A percentile compares a stretch with the other conserved stretches of the same genome.
Evolutionary conservation across 2,329 filamentous ascomycete species (phyloP).

Genomic region (Aspergillus terreus): DNA sequence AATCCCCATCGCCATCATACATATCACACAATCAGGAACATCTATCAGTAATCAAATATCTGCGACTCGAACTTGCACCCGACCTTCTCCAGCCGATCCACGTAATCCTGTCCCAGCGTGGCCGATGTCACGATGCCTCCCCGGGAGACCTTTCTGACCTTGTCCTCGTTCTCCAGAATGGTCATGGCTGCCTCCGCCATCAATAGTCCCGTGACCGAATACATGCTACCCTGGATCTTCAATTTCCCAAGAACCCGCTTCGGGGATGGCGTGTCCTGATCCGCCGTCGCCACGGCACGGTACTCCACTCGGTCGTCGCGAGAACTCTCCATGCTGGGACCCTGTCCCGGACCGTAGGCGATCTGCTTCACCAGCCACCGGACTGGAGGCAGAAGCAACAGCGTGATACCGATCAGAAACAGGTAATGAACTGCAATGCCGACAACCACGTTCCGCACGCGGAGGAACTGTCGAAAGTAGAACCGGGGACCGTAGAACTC

Average conservation of each 20-base stretch:
- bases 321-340: conserved; percentile 44
- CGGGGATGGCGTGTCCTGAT: conserved; percentile 30
- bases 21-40: background rate
- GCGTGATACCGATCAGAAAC: conserved; percentile 43
- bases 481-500: conserved; percentile 58
- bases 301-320: conserved; percentile 39
- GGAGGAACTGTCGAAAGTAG: conserved; percentile 55
- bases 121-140: conserved; percentile 49
- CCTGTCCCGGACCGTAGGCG: conserved; percentile 50
- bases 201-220: conserved; percentile 42
- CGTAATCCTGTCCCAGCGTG: conserved; percentile 44
- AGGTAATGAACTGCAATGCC: conserved; percentile 50
- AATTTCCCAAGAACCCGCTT: conserved; percentile 42
- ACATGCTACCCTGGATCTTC: conserved; percentile 40
- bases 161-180: conserved; percentile 40
- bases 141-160: conserved; percentile 38
- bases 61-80: conserved; percentile 41
- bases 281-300: conserved; percentile 44
- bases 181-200: conserved; percentile 45
- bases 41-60: conserved; percentile 28
- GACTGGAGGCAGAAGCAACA: conserved; percentile 50
- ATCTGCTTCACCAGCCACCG: conserved; percentile 49
- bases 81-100: conserved; percentile 43
- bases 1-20: background rate
- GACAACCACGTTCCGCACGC: conserved; percentile 46